Base-by-base conservation (phyloP, 495 filamentous ascomycete genomes). In the Durotheca rogersii region DNA sequence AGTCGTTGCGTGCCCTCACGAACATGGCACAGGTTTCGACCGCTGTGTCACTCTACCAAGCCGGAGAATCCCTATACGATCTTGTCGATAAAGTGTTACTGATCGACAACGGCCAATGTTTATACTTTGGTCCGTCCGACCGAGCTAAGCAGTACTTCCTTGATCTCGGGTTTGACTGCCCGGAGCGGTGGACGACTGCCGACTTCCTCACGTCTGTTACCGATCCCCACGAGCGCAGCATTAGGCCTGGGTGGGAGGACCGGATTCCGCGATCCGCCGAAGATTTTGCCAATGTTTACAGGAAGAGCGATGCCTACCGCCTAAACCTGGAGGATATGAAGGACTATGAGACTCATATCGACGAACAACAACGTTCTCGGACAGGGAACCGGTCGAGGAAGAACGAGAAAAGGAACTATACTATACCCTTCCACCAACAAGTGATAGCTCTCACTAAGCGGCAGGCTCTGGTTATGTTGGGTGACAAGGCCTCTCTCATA, bases 151-250 rank as follows among this genome's bases (percentile, higher is more conserved):
- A 76, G 7, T 88, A 85, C 54, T 87, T 89, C 42, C 67, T 71
- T 7, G 69, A 81, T 35, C 72, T 85, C 39, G 82, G 82, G 0
- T 86, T 80, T 53, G 57, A 68, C 32, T 78, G 75, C 41, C 79
- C 79, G 1, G 63, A 73, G 0, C 65, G 81, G 1, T 75, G 79
- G 59, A 84, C 81, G 0, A 84, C 80, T 0, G 79, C 83, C 12
- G 87, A 89, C 59, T 90, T 89, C 60, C 67, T 89, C 5, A 89
- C 86, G 0, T 85, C 83, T 3, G 76, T 90, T 58, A 88, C 85
- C 7, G 84, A 84, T 34, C 74, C 81, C 3, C 69, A 77, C 18
- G 82, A 88, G 40, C 80, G 87, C 7, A 72, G 75, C 20, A 69
- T 84, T 30, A 75, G 79, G 1, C 52, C 70, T 1, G 88, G 86